Conservation (phyloP, 2,329 filamentous ascomycete species). For the Aspergillus sp. region DNA sequence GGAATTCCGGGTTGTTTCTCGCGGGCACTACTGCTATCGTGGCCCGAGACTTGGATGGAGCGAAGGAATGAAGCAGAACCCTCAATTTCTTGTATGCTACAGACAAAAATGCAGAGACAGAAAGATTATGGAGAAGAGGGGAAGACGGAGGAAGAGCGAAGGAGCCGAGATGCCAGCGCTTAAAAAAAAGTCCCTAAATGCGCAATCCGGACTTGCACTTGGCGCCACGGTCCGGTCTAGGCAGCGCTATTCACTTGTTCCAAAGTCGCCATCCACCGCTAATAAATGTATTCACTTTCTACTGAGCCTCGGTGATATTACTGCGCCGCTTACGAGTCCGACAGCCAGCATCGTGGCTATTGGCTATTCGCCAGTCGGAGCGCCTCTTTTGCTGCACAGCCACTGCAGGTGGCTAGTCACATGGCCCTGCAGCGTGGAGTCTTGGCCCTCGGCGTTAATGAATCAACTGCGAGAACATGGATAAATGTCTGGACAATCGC, state of each 20-base stretch:
- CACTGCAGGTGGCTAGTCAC: not conserved
- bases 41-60: too few relatives aligned
- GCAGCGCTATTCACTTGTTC: conserved; percentile 3
- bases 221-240: conserved; percentile 5
- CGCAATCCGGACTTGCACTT: not conserved
- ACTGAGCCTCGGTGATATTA: not conserved
- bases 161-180: conserved; percentile 2
- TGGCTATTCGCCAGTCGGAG: not conserved
- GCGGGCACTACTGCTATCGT: not conserved
- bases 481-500: not conserved
- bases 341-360: not conserved
- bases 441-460: not conserved
- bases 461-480: not conserved
- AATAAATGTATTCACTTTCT: not conserved
- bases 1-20: not conserved
- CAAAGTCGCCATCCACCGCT: not conserved
- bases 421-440: not conserved
- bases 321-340: conserved; percentile 2
- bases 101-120: not conserved
- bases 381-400: conserved; percentile 2
- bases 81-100: not conserved
- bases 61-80: not conserved
- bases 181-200: not conserved
- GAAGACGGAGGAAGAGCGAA: not conserved
- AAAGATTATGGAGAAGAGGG: not conserved